Conservation (phyloP, 345 rosid genomes). For the Kernera saxatilis region DNA sequence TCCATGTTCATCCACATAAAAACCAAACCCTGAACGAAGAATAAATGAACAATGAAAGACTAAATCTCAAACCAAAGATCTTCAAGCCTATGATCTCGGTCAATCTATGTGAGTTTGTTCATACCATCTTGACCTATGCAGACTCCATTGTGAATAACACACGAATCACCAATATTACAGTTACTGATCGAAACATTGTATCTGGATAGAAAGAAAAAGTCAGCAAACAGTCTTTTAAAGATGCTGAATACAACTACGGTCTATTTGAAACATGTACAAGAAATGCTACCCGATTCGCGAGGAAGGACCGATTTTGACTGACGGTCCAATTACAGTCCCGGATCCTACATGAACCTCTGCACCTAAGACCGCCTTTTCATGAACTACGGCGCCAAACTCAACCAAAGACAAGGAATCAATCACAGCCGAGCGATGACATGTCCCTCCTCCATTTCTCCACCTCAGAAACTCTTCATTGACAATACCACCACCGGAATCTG, state of each 20-base stretch:
- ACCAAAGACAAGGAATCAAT: constrained; percentile 48
- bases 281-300: constrained; percentile 46
- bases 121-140: constrained; percentile 84
- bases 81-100: not conserved
- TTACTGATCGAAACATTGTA: constrained; percentile 57
- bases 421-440: constrained; percentile 48
- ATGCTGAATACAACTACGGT: not conserved
- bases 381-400: constrained; percentile 59
- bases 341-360: constrained; percentile 55
- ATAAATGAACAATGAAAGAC: not conserved
- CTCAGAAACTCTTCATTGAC: constrained; percentile 28
- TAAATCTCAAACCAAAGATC: not conserved
- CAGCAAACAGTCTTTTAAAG: not conserved
- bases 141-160: constrained; percentile 62
- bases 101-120: not conserved
- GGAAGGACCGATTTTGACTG: constrained; percentile 43
- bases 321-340: constrained; percentile 62
- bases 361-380: constrained; percentile 46
- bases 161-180: constrained; percentile 49
- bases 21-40: constrained; percentile 58
- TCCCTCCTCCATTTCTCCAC: constrained; percentile 66
- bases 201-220: constrained; percentile 27
- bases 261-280: not conserved
- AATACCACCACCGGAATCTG: constrained; percentile 22
- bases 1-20: constrained; percentile 61